These are phyloP conservation scores for Physaria fendleri DNA, from an alignment of 345 rosid genomes.

Conservation along the genomic window DNA sequence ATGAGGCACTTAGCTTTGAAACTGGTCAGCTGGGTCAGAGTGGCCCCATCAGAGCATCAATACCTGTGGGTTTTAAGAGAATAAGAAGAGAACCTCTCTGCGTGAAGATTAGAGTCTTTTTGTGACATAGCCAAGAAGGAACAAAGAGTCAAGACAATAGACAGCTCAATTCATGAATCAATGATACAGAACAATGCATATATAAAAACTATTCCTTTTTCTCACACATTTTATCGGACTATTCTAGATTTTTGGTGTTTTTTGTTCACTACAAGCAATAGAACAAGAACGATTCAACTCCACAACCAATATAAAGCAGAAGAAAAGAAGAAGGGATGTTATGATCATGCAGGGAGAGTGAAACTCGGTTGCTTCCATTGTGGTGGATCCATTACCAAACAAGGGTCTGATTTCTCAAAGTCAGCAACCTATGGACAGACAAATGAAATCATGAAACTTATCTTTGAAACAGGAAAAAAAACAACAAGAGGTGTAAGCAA, in stretches of 20 bases:
- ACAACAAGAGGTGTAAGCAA: neutral
- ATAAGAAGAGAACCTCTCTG: neutral
- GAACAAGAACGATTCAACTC: conserved; percentile 6
- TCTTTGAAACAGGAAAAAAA: neutral
- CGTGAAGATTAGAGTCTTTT: neutral
- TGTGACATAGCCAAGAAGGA: conserved; percentile 6
- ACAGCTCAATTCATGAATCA: conserved; percentile 1
- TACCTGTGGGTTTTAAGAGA: neutral
- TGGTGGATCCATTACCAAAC: conserved; percentile 75
- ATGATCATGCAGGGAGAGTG: conserved; percentile 70
- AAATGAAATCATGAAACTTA: neutral
- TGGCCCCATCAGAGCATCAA: neutral
- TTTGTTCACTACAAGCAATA: conserved; percentile 1
- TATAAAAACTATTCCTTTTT: no score
- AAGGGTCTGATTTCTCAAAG: conserved; percentile 80
- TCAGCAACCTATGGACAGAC: conserved; percentile 59
- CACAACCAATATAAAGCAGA: neutral
- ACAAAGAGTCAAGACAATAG: neutral
- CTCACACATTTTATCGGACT: neutral
- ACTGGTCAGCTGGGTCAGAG: neutral
- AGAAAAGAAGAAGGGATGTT: neutral
- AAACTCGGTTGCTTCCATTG: conserved; percentile 74
- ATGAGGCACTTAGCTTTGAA: no score
- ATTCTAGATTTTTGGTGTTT: neutral
- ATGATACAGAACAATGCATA: neutral